Evolutionary conservation across 2,329 filamentous ascomycete genomes (phyloP).

Genomic region (Blastomyces gilchristii): DNA sequence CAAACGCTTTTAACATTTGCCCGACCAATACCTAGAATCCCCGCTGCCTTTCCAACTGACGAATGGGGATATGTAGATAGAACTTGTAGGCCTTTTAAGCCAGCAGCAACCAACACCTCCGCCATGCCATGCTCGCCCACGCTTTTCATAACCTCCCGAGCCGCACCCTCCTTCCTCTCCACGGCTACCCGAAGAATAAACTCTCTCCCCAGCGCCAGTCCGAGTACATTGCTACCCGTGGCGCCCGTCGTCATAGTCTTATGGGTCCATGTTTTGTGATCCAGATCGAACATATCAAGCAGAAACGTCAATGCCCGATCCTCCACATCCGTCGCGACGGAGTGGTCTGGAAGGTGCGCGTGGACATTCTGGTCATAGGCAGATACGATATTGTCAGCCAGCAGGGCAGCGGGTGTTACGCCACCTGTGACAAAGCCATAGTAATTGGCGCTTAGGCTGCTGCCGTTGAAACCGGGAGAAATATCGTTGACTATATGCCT

Average conservation of each 20-base stretch:
- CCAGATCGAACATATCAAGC: constrained; percentile 54
- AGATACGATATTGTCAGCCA: constrained; percentile 76
- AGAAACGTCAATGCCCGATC: constrained; percentile 60
- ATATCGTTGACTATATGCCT: constrained; percentile 34
- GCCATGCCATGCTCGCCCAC: constrained; percentile 63
- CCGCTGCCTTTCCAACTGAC: constrained; percentile 72
- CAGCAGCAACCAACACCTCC: constrained; percentile 53
- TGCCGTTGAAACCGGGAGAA: constrained; percentile 52
- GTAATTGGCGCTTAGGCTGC: constrained; percentile 58
- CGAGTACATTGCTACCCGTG: constrained; percentile 55
- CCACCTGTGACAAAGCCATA: constrained; percentile 87
- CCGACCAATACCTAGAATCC: constrained; percentile 68
- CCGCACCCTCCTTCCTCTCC: constrained; percentile 22
- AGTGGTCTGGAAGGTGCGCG: constrained; percentile 69
- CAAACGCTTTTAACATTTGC: constrained; percentile 53
- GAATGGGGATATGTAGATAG: constrained; percentile 77
- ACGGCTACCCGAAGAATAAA: constrained; percentile 36
- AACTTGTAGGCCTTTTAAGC: constrained; percentile 60
- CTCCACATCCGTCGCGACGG: constrained; percentile 66
- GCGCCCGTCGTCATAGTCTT: constrained; percentile 69
- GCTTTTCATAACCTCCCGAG: constrained; percentile 24
- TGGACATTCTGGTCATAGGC: constrained; percentile 73
- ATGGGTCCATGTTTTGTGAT: constrained; percentile 52
- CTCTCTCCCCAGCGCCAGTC: constrained; percentile 62
- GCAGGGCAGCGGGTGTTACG: constrained; percentile 63